Evolutionary conservation across 805 yeast genomes (phyloP), one percentile per base, ranked within the genome.

Genomic region (Cyberlindnera maritima): DNA sequence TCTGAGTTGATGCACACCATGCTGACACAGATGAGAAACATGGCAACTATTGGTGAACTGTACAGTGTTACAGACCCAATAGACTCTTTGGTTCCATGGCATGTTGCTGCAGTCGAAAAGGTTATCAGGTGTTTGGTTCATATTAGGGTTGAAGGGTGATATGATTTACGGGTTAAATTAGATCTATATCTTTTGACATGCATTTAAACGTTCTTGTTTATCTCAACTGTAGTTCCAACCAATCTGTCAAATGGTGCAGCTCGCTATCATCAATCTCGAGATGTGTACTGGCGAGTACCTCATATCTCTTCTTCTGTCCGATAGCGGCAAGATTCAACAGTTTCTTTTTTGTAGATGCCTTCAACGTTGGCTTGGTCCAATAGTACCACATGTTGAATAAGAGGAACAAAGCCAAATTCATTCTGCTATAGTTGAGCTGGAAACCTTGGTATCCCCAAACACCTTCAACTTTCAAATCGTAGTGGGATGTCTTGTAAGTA

Each of bases 41-140:
- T 85, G 39, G 75, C 81, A 1, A 64, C 50, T 55, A 64, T 52
- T 43, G 67, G 44, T 56, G 75, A 75, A 20, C 53, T 61, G 13
- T 69, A 65, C 50, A 69, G 71, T 7, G 65, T 66, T 4, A 57
- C 66, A 3, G 62, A 60, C 21, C 61, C 64, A 6, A 57, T 55
- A 4, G 60, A 62, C 13, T 67, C 77, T 0, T 64, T 81, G 33
- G 69, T 81, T 2, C 95, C 95, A 21, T 83, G 90, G 84, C 92
- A 87, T 61, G 74, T 86, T 20, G 64, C 77, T 13, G 81, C 89
- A 0, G 94, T 87, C 11, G 72, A 77, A 26, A 84, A 81, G 55
- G 70, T 79, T 53, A 63, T 86, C 57, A 79, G 74, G 41, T 75
- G 74, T 41, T 62, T 86, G 46, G 77, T 79, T 1, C 89, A 85